A percentile compares a stretch with the other conserved stretches of the same genome.
Evolutionary conservation across 805 yeast species (phyloP).

Genomic region (Candida boleticola): DNA sequence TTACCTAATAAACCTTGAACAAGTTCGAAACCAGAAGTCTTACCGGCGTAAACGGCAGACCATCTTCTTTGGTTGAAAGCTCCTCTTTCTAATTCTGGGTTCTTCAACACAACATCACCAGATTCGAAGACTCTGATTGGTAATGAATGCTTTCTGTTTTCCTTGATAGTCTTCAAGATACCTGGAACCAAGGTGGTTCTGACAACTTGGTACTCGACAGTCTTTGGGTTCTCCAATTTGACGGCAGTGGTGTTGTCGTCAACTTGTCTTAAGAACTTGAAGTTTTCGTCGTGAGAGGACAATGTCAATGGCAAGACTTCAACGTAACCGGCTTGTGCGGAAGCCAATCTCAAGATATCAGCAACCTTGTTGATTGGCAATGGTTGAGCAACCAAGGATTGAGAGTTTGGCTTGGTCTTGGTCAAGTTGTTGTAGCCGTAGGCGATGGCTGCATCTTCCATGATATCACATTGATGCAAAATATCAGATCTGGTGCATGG

Average conservation of each 20-base stretch:
- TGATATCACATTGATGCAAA: conserved; percentile 94
- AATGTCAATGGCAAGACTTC: conserved; percentile 95
- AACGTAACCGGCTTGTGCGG: conserved; percentile 92
- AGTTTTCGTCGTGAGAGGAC: conserved; percentile 96
- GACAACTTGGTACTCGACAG: conserved; percentile 94
- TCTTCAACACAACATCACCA: conserved; percentile 91
- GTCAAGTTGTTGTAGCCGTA: conserved; percentile 90
- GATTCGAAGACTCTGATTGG: conserved; percentile 95
- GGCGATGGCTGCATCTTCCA: conserved; percentile 98
- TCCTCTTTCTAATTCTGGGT: conserved; percentile 75
- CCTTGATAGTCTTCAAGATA: conserved; percentile 88
- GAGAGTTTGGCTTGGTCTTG: conserved; percentile 74
- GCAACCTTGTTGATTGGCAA: conserved; percentile 87
- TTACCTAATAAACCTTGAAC: conserved; percentile 95
- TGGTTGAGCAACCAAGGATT: conserved; percentile 80
- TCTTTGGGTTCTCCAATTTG: conserved; percentile 92
- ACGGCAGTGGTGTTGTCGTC: conserved; percentile 84
- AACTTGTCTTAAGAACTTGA: conserved; percentile 69
- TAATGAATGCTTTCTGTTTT: conserved; percentile 91
- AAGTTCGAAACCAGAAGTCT: conserved; percentile 89
- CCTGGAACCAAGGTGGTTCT: conserved; percentile 95
- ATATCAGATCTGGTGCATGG: conserved; percentile 97
- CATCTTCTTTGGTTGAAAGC: conserved; percentile 92
- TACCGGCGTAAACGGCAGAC: conserved; percentile 93
- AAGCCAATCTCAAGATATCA: conserved; percentile 86